phyloP scores from a whole-genome alignment of 306 rosid species.

The Malus orientalis region DNA sequence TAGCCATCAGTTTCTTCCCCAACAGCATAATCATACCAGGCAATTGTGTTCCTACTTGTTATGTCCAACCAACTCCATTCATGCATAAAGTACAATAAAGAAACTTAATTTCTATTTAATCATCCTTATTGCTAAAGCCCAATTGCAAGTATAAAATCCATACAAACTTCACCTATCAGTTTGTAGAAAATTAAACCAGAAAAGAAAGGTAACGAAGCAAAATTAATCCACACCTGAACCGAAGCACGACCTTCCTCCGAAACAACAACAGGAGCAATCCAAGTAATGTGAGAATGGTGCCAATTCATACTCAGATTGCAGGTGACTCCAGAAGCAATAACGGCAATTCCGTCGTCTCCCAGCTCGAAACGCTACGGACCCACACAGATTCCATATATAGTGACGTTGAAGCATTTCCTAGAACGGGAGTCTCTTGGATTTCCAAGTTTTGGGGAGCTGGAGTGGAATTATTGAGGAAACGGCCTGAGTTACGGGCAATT shows the following conservation, averaged over 20 bases:
- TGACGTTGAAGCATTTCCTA: conserved; percentile 42
- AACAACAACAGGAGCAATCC: conserved; percentile 61
- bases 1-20: neutral
- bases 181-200: neutral
- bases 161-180: neutral
- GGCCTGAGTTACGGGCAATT: conserved; percentile 29
- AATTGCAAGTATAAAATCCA: neutral
- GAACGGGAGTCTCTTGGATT: conserved; percentile 32
- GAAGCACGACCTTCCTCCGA: conserved; percentile 60
- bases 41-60: neutral
- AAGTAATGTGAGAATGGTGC: conserved; percentile 61
- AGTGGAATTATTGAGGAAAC: conserved; percentile 37
- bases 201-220: neutral
- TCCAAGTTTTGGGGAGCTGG: conserved; percentile 28
- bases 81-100: neutral
- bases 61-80: neutral
- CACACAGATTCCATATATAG: conserved; percentile 53
- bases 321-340: conserved; percentile 57
- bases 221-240: conserved; percentile 47
- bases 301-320: conserved; percentile 77
- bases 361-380: conserved; percentile 49
- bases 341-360: conserved; percentile 47
- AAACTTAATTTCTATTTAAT: neutral
- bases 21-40: neutral
- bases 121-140: neutral